These are phyloP conservation scores for Porcisia hertigi DNA, from an alignment of 208 protist genomes.

Conservation along the genomic window DNA sequence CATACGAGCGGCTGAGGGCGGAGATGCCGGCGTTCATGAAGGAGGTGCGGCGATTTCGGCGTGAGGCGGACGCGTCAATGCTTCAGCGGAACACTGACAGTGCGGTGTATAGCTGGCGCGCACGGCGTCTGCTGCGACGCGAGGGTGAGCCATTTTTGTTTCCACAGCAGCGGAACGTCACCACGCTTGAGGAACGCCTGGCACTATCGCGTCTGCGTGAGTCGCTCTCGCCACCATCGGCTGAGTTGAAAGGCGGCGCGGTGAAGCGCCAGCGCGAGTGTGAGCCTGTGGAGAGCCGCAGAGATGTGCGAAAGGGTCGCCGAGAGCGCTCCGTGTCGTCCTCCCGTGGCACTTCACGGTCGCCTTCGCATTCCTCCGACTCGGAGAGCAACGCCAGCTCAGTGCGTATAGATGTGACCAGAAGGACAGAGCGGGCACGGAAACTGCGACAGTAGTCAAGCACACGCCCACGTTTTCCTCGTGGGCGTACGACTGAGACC, in stretches of 20 bases:
- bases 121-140: constrained; percentile 10
- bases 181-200: constrained; percentile 32
- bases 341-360: neutral
- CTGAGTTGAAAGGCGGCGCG: neutral
- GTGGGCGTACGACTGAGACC: neutral
- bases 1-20: constrained; percentile 39
- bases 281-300: neutral
- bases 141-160: neutral
- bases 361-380: neutral
- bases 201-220: constrained; percentile 23
- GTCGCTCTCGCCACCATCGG: neutral
- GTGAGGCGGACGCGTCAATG: constrained; percentile 50
- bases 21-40: constrained; percentile 41
- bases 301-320: neutral
- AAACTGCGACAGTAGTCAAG: constrained; percentile 1
- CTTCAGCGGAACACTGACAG: constrained; percentile 16
- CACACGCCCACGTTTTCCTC: neutral
- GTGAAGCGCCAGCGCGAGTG: neutral
- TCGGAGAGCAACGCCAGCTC: constrained; percentile 46
- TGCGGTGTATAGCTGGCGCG: constrained; percentile 12
- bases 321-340: neutral
- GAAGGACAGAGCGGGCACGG: constrained; percentile 8
- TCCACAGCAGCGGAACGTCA: constrained; percentile 6
- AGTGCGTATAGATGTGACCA: constrained; percentile 33
- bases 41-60: constrained; percentile 34